Evolutionary conservation across 768 basidiomycete genomes (phyloP).

Genomic region (Pleurotus djamor): DNA sequence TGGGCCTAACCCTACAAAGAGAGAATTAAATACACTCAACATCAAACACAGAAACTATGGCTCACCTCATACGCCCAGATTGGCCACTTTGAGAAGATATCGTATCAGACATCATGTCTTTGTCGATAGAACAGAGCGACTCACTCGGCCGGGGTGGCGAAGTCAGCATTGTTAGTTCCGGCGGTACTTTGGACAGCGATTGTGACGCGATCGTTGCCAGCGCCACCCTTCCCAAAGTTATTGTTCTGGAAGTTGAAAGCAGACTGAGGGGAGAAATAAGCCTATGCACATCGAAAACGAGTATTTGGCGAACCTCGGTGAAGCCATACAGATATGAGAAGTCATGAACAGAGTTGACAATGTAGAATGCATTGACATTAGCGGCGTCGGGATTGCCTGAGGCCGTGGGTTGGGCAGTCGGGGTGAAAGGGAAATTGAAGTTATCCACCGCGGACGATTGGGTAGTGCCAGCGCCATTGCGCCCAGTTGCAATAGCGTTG

Average conservation of each 20-base stretch:
- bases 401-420: slow-evolving; percentile 30
- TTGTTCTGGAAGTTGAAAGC: slow-evolving; percentile 57
- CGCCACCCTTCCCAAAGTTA: slow-evolving; percentile 53
- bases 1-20: background rate
- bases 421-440: slow-evolving; percentile 36
- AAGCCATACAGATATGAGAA: slow-evolving; percentile 46
- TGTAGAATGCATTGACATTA: slow-evolving; percentile 52
- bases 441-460: slow-evolving; percentile 21
- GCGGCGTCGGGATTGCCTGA: slow-evolving; percentile 48
- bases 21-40: too few species aligned
- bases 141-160: slow-evolving; percentile 40
- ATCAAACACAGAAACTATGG: too few species aligned
- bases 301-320: slow-evolving; percentile 33
- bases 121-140: slow-evolving; percentile 8
- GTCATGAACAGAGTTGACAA: slow-evolving; percentile 61
- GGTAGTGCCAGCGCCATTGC: slow-evolving; percentile 27
- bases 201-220: slow-evolving; percentile 46
- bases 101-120: background rate
- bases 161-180: slow-evolving; percentile 42
- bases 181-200: slow-evolving; percentile 47
- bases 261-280: background rate
- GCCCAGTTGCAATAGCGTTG: slow-evolving; percentile 27
- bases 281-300: background rate
- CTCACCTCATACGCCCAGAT: slow-evolving; percentile 33
- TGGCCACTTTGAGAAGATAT: slow-evolving; percentile 21